Evolutionary conservation across 1,284 basidiomycete genomes (phyloP).

Genomic region (Sanghuangporus weigelae): DNA sequence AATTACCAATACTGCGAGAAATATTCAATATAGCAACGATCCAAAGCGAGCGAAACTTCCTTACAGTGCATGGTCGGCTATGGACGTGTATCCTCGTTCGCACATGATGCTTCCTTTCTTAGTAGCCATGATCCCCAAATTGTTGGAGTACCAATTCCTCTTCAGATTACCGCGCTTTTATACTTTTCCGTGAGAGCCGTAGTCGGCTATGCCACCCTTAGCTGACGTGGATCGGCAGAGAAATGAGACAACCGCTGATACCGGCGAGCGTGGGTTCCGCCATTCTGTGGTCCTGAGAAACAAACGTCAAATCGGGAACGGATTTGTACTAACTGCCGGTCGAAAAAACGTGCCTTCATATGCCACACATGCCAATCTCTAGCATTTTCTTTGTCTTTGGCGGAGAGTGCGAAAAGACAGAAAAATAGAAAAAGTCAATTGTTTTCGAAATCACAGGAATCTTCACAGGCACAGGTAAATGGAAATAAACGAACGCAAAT

Average conservation of each 20-base stretch:
- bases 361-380: too few species aligned
- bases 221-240: neutral
- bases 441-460: too few species aligned
- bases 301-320: neutral
- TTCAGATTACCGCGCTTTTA: neutral
- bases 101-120: neutral
- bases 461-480: too few species aligned
- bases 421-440: too few species aligned
- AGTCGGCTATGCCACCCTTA: too few species aligned
- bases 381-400: too few species aligned
- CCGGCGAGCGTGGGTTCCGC: neutral
- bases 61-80: conserved; percentile 69
- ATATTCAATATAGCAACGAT: neutral
- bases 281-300: neutral
- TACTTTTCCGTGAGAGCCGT: neutral
- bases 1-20: conserved; percentile 62
- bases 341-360: too few species aligned
- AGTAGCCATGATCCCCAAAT: neutral
- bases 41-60: conserved; percentile 21
- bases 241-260: neutral
- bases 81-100: conserved; percentile 53
- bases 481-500: too few species aligned
- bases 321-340: neutral
- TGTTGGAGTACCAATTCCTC: neutral
- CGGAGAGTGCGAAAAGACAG: too few species aligned